Percentiles rank a stretch among this genome's conserved stretches.
phyloP scores from a whole-genome alignment of 768 basidiomycete species.

The Tulasnella sp. region DNA sequence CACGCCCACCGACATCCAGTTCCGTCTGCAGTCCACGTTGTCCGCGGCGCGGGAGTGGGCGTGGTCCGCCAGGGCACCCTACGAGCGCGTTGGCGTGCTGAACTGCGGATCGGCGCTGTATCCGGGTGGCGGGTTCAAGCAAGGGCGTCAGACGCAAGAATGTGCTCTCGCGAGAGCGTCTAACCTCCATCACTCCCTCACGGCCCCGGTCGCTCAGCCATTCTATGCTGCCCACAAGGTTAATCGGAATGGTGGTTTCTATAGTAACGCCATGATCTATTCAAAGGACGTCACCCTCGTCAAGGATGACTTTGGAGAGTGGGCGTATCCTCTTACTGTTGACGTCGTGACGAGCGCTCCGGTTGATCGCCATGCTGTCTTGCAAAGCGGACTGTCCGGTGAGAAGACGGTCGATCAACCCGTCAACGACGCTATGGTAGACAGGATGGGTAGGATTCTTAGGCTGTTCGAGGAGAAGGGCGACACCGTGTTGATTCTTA shows the following conservation, averaged over 20 bases:
- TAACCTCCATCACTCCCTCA: slow-evolving; percentile 52
- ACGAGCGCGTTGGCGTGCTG: slow-evolving; percentile 40
- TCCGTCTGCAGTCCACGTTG: background rate
- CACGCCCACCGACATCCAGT: background rate
- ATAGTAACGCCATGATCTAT: slow-evolving; percentile 69
- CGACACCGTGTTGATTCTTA: slow-evolving; percentile 52
- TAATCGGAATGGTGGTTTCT: slow-evolving; percentile 37
- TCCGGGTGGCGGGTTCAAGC: slow-evolving; percentile 64
- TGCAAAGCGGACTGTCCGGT: slow-evolving; percentile 20
- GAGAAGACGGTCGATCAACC: slow-evolving; percentile 25
- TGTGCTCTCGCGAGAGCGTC: slow-evolving; percentile 69
- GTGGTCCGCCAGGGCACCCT: background rate
- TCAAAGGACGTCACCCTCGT: slow-evolving; percentile 54
- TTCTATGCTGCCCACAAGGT: slow-evolving; percentile 50
- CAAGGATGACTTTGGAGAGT: slow-evolving; percentile 48
- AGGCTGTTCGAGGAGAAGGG: slow-evolving; percentile 52
- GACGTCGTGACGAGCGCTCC: slow-evolving; percentile 63
- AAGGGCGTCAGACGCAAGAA: slow-evolving; percentile 65
- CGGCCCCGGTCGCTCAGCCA: slow-evolving; percentile 38
- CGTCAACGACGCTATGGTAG: slow-evolving; percentile 49
- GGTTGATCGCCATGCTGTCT: slow-evolving; percentile 51
- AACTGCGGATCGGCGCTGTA: slow-evolving; percentile 67
- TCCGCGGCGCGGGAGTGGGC: slow-evolving; percentile 7
- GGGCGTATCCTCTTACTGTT: slow-evolving; percentile 43
- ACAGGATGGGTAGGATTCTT: slow-evolving; percentile 57